Evolutionary conservation across 164 flowering plant species (phyloP), one percentile per base, ranked within the genome.

Genomic region (Piper longum): DNA sequence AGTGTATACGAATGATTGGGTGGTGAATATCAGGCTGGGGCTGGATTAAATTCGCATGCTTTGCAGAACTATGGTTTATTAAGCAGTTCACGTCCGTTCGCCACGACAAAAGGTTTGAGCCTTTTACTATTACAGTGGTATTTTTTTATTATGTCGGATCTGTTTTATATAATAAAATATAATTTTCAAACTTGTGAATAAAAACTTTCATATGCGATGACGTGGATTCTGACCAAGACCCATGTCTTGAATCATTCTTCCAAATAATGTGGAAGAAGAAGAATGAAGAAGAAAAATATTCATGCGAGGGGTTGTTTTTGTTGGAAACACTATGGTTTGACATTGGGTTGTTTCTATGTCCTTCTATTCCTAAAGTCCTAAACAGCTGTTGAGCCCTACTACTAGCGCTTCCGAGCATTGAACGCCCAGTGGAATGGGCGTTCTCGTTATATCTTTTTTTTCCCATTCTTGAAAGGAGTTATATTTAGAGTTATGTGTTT

Each of bases 61-160:
- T 57, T 18, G 5, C 66, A 41, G 26, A 17, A 42, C 56, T 43
- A 64, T 43, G 60, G 66, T 41, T n/a, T 42, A 17, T 8, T 36
- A 7, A 36, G 19, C 7, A 57, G 66, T 55, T 56, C 66, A 4
- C 66, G 43, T 14, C 60, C 54, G 18, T 64, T 64, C 43, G 56
- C 66, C 57, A 64, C 58, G 11, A 56, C 42, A 36, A 64, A 64
- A 64, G 66, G 66, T 64, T 43, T 17, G 16, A 39, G 39, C 16
- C 45, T 36, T 36, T 5, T 7, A 7, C 18, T 14, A 14, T 0
- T 3, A 9, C 39, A 14, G 39, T 16, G 43, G 9, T 36, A 2
- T 52, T 16, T 41, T 5, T 2, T 40, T 54, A 4, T 36, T 2
- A 18, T 39, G 11, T 3, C 3, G 7, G 12, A 26, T 4, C 16